These are phyloP conservation scores for Heterobasidion occidentale DNA, from an alignment of 1,284 basidiomycete species.

Conservation along the genomic window DNA sequence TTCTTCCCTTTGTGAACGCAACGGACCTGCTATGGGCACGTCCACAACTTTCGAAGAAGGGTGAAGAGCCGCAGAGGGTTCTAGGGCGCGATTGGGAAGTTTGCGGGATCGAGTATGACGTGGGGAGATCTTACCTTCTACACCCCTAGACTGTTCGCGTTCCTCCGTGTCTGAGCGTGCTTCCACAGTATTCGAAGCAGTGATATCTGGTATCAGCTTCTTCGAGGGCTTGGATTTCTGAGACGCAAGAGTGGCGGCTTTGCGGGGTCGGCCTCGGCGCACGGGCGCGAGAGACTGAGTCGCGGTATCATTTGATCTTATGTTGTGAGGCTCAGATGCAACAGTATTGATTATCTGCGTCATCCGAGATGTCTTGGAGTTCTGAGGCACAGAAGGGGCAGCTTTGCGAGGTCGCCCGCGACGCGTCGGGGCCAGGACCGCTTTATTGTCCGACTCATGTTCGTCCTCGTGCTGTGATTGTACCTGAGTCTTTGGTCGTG, in stretches of 20 bases:
- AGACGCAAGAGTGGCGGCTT: not conserved
- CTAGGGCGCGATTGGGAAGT: not conserved
- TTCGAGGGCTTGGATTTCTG: not conserved
- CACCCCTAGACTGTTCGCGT: not conserved
- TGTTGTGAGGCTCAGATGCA: not conserved
- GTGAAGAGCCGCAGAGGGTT: not conserved
- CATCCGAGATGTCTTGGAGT: not conserved
- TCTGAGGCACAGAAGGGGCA: not conserved
- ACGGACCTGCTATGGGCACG: not conserved
- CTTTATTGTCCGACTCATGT: not conserved
- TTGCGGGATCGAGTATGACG: not conserved
- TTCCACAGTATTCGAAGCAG: not conserved
- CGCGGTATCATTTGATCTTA: not conserved
- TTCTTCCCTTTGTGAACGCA: not conserved
- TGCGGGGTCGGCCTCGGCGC: not conserved
- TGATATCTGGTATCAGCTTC: not conserved
- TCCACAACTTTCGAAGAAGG: not conserved
- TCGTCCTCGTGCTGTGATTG: not conserved
- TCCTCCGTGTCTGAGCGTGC: not conserved
- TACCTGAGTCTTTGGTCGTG: not conserved
- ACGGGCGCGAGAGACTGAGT: not conserved
- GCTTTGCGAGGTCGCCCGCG: not conserved
- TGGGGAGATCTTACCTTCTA: not conserved
- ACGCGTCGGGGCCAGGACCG: not conserved
- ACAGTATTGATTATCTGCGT: not conserved